Conservation (phyloP, 345 rosid genomes). For the Salix viminalis region DNA sequence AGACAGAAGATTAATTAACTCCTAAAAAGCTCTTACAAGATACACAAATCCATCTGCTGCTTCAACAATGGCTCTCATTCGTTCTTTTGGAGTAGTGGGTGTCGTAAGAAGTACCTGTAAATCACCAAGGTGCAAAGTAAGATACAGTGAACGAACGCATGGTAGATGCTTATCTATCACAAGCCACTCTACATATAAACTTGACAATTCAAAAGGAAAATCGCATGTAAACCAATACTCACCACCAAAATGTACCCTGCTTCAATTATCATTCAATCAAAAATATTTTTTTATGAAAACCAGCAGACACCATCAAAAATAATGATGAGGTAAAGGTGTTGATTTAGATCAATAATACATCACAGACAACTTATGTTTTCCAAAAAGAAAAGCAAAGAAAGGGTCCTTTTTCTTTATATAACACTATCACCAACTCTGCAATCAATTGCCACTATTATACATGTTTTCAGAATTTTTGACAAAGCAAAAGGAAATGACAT, state of each 20-base stretch:
- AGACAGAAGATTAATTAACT: neutral
- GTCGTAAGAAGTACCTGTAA: slow-evolving; percentile 76
- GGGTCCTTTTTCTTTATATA: neutral
- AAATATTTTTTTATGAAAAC: neutral
- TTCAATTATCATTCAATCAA: neutral
- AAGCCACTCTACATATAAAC: neutral
- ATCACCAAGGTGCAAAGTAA: neutral
- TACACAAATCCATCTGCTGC: slow-evolving; percentile 83
- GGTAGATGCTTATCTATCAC: neutral
- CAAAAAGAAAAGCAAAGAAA: neutral
- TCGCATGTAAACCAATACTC: neutral
- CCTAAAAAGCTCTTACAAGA: slow-evolving; percentile 51
- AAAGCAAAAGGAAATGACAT: neutral
- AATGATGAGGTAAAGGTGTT: neutral
- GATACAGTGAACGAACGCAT: neutral
- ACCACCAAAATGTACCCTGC: neutral
- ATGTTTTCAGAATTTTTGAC: neutral
- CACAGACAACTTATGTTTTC: neutral
- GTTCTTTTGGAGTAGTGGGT: slow-evolving; percentile 65
- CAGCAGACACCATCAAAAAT: neutral
- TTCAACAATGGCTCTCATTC: slow-evolving; percentile 80
- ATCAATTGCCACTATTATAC: neutral
- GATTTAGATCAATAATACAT: neutral
- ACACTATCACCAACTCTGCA: neutral
- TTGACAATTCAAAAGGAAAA: neutral